A percentile compares a stretch with the other conserved stretches of the same genome.
phyloP scores from a whole-genome alignment of 371 early-diverging fungal species.

The Rhizopus microsporus region DNA sequence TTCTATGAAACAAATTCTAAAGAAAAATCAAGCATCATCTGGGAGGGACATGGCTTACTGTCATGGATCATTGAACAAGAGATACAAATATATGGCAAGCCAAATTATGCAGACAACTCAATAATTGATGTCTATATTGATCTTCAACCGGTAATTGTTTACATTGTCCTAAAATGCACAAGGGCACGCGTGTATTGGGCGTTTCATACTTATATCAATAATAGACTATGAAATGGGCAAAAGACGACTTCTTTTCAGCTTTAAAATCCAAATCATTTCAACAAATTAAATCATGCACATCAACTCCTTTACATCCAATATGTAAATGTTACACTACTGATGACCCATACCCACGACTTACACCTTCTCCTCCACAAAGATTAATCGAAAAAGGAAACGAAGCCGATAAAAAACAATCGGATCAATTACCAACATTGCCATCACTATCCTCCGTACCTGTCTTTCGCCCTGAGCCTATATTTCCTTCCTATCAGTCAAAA shows the following conservation, averaged over 20 bases:
- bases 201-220: neutral
- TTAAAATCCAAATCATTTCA: slow-evolving; percentile 36
- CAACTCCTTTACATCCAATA: slow-evolving; percentile 22
- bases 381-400: slow-evolving; percentile 13
- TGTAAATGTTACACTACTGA: slow-evolving; percentile 31
- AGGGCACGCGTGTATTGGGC: too few species aligned
- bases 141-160: slow-evolving; percentile 43
- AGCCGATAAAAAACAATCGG: slow-evolving; percentile 24
- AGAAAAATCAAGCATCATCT: slow-evolving; percentile 24
- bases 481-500: slow-evolving; percentile 15
- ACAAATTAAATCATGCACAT: slow-evolving; percentile 24
- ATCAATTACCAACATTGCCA: slow-evolving; percentile 26
- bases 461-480: slow-evolving; percentile 41
- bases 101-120: slow-evolving; percentile 11
- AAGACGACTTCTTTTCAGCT: slow-evolving; percentile 46
- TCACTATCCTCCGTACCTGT: slow-evolving; percentile 27
- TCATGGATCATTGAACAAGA: slow-evolving; percentile 43
- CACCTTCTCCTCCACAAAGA: slow-evolving; percentile 5
- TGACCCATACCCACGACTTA: slow-evolving; percentile 1
- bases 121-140: slow-evolving; percentile 30
- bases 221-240: slow-evolving; percentile 44
- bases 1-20: slow-evolving; percentile 36
- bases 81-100: slow-evolving; percentile 29
- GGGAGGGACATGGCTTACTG: slow-evolving; percentile 52
- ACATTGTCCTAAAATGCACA: neutral